phyloP scores from a whole-genome alignment of 257 asterid genomes.

The Craterostigma plantagineum region DNA sequence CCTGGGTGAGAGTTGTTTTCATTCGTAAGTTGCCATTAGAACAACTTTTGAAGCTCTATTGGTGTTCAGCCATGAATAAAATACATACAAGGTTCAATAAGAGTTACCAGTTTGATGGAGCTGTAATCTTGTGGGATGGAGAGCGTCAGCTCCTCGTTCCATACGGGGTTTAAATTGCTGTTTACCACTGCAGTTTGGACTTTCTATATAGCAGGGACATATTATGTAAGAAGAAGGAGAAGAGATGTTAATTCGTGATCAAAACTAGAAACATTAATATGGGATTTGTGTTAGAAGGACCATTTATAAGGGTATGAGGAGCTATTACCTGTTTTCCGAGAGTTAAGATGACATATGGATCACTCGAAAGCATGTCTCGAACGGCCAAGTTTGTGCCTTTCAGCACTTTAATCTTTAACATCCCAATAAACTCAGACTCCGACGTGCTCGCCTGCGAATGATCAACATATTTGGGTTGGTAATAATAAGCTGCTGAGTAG shows the following conservation, averaged over 20 bases:
- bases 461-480: conserved; percentile 1
- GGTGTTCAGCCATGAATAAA: neutral
- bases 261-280: too few species aligned
- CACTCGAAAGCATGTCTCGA: conserved; percentile 97
- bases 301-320: conserved; percentile 1
- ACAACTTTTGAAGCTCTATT: too few species aligned
- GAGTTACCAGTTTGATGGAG: conserved; percentile 72
- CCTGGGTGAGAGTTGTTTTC: too few species aligned
- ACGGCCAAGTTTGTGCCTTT: conserved; percentile 87
- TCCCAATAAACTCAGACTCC: conserved; percentile 57
- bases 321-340: conserved; percentile 74
- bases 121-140: conserved; percentile 45
- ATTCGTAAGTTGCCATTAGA: too few species aligned
- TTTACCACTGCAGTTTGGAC: conserved; percentile 50
- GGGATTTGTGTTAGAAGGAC: too few species aligned
- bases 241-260: neutral
- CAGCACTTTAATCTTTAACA: conserved; percentile 51
- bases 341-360: conserved; percentile 70
- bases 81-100: neutral
- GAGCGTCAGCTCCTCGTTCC: conserved; percentile 85
- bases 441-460: conserved; percentile 51
- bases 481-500: neutral
- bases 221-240: conserved; percentile 10
- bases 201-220: conserved; percentile 40
- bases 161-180: conserved; percentile 83